Conservation (phyloP, 164 flowering plant genomes). For the Warburgia ugandensis region DNA sequence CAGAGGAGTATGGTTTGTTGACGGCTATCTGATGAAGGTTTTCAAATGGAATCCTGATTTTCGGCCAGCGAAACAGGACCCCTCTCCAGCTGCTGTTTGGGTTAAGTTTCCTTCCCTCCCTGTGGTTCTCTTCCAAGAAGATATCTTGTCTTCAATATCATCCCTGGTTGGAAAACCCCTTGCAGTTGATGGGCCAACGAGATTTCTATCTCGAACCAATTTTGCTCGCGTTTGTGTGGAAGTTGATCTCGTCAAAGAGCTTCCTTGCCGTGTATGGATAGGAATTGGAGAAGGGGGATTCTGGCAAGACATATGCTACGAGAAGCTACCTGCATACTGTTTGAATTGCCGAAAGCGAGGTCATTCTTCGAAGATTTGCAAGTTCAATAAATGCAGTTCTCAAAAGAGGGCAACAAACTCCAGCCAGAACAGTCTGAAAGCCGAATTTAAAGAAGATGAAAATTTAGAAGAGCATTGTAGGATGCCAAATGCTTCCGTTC, state of each 20-base stretch:
- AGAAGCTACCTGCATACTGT: neutral
- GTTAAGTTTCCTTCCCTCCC: neutral
- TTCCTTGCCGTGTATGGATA: neutral
- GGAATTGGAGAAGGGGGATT: neutral
- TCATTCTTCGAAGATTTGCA: neutral
- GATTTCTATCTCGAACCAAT: neutral
- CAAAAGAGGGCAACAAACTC: neutral
- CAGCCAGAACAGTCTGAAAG: neutral
- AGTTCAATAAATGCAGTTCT: neutral
- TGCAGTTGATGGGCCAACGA: neutral
- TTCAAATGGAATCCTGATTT: neutral
- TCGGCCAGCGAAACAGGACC: neutral
- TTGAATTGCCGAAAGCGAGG: neutral
- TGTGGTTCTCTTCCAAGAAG: neutral
- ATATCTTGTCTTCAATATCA: neutral
- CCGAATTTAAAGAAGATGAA: neutral
- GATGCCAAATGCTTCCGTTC: no score
- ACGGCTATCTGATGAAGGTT: neutral
- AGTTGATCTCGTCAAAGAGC: neutral
- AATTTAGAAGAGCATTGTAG: neutral
- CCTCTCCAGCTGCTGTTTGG: neutral
- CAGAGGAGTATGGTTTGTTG: neutral
- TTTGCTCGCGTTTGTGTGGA: neutral
- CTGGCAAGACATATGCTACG: slow-evolving; percentile 1
- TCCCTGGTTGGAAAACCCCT: neutral